Conservation (phyloP, 305 asterid genomes). For the Withania somnifera region DNA sequence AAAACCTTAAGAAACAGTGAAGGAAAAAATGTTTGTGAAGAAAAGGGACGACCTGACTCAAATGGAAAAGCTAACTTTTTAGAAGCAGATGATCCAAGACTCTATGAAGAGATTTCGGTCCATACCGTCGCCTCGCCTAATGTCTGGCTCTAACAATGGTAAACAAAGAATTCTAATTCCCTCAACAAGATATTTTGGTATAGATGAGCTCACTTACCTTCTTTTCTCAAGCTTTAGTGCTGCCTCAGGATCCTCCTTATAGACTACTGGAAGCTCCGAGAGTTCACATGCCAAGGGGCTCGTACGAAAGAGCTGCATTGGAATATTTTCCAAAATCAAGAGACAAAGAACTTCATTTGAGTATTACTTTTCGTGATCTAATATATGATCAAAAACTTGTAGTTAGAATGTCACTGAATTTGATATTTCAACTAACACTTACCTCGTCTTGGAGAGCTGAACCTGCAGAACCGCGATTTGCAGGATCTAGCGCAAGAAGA, state of each 20-base stretch:
- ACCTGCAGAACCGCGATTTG: conserved; percentile 43
- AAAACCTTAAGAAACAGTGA: neutral
- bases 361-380: neutral
- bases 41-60: neutral
- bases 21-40: neutral
- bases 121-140: neutral
- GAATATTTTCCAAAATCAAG: neutral
- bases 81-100: neutral
- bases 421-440: neutral
- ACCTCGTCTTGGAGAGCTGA: conserved; percentile 63
- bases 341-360: neutral
- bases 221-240: conserved; percentile 22
- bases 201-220: conserved; percentile 27
- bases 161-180: neutral
- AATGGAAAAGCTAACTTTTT: neutral
- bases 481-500: conserved; percentile 66
- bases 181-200: neutral
- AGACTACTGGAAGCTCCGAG: conserved; percentile 55
- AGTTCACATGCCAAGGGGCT: conserved; percentile 64
- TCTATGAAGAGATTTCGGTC: neutral
- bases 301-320: conserved; percentile 35
- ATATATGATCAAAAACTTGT: neutral
- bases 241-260: conserved; percentile 40
- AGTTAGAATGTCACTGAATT: neutral
- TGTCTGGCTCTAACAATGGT: neutral